Base-by-base conservation (phyloP, 768 basidiomycete genomes). In the Lentinula boryana region DNA sequence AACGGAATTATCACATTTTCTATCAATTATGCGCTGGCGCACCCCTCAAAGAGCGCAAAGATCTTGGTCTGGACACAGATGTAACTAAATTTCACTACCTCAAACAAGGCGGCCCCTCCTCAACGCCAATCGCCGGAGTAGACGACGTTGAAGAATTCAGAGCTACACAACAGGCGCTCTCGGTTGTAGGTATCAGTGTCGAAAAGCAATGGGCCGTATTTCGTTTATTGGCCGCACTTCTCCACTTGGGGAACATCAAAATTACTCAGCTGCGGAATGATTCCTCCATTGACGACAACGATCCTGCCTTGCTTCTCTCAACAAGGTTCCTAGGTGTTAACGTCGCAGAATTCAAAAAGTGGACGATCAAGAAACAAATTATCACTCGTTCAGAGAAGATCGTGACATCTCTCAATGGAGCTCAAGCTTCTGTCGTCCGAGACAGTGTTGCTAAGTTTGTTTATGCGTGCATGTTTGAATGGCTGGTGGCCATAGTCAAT, bases 1-100 rank as follows among this genome's bases (percentile, higher is more conserved):
- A 99, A 73, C 87, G 97, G 62, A 99, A 99, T 75, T 99, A 98
- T 75, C 97, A 99, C 74, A 98, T 99, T 67, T 99, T 99, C 80
- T 98, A 99, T 75, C 97, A 99, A 71, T 79, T 99, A n/a, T 94
- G 96, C 66, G 91, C 95, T 0, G 97, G 97, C 52, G 94, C 93
- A 9, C 95, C 97, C 2, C 78, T 91, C 23, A 96, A 96, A 73
- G 97, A 99, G 69, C 86, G 93, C 44, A 96, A 96, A 74, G 93
- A 95, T 68, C 84, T 98, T 49, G 95, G 94, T 5, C 81, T 99
- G 40, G 93, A 95, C 67, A 78, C 81, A 18, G 91, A 95, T 69
- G 80, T 92, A 61, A 84, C 84, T 59, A 91, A 93, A 71, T 99
- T 98, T 75, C 83, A 88, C 64, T 98, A 91, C 69, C 80, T 98